Evolutionary conservation across 164 flowering plant species (phyloP).

Genomic region (Amborella trichopoda): DNA sequence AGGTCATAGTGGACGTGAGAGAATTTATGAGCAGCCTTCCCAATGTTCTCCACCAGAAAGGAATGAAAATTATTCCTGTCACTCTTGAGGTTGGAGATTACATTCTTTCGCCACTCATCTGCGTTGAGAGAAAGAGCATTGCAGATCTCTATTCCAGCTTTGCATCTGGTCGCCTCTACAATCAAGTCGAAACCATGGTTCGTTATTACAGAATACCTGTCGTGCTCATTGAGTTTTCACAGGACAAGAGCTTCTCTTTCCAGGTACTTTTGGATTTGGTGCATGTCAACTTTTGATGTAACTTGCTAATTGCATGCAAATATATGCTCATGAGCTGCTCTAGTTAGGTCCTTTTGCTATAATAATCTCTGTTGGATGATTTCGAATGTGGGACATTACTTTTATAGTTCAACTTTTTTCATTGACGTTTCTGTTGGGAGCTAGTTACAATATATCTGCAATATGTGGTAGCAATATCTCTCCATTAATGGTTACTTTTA

Average conservation of each 20-base stretch:
- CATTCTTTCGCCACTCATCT: conserved; percentile 84
- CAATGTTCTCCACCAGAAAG: conserved; percentile 95
- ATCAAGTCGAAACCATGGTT: conserved; percentile 87
- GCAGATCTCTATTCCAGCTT: conserved; percentile 89
- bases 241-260: conserved; percentile 96
- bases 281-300: too few relatives aligned
- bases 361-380: too few relatives aligned
- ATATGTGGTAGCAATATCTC: too few relatives aligned
- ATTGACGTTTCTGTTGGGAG: too few relatives aligned
- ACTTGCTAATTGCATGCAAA: too few relatives aligned
- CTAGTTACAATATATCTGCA: too few relatives aligned
- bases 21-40: conserved; percentile 99
- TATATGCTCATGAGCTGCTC: too few relatives aligned
- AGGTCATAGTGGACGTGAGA: conserved; percentile 98
- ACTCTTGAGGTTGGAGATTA: conserved; percentile 96
- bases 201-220: conserved; percentile 90
- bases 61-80: conserved; percentile 88
- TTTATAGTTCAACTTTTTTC: too few relatives aligned
- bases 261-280: too few relatives aligned
- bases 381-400: too few relatives aligned
- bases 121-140: conserved; percentile 95
- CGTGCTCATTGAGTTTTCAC: conserved; percentile 93
- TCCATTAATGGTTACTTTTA: too few relatives aligned
- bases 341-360: too few relatives aligned
- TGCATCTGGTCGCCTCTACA: conserved; percentile 86